These are phyloP conservation scores for Candida pseudofarinosa DNA, from an alignment of 805 yeast genomes.

Conservation along the genomic window DNA sequence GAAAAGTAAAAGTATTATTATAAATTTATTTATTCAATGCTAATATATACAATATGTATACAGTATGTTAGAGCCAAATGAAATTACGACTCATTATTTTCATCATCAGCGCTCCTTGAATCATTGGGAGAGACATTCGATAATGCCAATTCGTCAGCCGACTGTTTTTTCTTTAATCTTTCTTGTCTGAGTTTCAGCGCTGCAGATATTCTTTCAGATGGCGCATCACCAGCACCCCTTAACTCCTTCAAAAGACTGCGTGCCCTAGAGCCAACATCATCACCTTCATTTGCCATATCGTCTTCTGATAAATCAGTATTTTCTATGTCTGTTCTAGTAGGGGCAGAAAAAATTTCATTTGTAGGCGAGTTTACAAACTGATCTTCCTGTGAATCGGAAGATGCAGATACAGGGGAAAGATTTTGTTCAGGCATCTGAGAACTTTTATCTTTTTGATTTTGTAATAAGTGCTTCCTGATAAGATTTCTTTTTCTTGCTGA, in stretches of 20 bases:
- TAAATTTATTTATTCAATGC: neutral
- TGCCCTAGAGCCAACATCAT: slow-evolving; percentile 57
- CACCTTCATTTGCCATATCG: slow-evolving; percentile 16
- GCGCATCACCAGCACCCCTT: slow-evolving; percentile 31
- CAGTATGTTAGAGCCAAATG: too few species aligned
- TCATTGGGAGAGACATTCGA: neutral
- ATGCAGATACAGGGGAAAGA: neutral
- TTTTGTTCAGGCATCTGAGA: neutral
- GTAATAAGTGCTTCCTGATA: slow-evolving; percentile 59
- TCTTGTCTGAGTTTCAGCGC: slow-evolving; percentile 44
- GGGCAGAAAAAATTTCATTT: slow-evolving; percentile 4
- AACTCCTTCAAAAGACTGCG: slow-evolving; percentile 59
- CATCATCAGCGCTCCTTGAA: too few species aligned
- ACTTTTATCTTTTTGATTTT: slow-evolving; percentile 16
- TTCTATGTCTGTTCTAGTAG: slow-evolving; percentile 4
- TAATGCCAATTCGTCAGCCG: neutral
- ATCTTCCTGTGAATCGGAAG: slow-evolving; percentile 3
- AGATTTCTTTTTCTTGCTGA: slow-evolving; percentile 79
- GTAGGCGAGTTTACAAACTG: slow-evolving; percentile 1
- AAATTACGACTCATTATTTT: too few species aligned
- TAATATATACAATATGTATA: neutral
- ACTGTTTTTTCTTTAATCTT: slow-evolving; percentile 23
- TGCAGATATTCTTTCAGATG: slow-evolving; percentile 25
- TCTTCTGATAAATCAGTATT: slow-evolving; percentile 4
- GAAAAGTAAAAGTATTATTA: neutral